Percentiles rank a stretch among this genome's conserved stretches.
phyloP scores from a whole-genome alignment of 2,329 filamentous ascomycete species.

The Aspergillus sp. region DNA sequence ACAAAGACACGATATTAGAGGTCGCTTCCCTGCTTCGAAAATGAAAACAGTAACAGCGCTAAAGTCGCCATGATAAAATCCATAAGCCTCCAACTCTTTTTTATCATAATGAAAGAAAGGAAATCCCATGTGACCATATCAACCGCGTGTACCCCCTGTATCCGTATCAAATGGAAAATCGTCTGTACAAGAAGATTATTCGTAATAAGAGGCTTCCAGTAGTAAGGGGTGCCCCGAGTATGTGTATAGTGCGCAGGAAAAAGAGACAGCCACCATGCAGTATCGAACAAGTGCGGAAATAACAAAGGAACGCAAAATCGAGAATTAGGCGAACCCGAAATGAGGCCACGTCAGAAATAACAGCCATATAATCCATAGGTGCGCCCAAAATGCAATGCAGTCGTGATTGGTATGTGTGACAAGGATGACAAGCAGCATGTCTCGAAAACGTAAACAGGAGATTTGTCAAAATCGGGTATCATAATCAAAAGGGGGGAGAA shows the following conservation, averaged over 20 bases:
- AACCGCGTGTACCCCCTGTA: slow-evolving; percentile 9
- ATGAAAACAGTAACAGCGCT: slow-evolving; percentile 13
- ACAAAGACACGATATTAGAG: slow-evolving; percentile 13
- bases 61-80: slow-evolving; percentile 13
- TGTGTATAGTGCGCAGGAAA: slow-evolving; percentile 19
- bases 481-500: slow-evolving; percentile 17
- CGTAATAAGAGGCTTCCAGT: slow-evolving; percentile 17
- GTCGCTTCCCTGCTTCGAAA: slow-evolving; percentile 1
- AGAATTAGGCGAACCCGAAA: slow-evolving; percentile 24
- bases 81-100: slow-evolving; percentile 14
- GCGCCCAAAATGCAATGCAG: slow-evolving; percentile 42
- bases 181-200: slow-evolving; percentile 37
- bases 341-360: slow-evolving; percentile 23
- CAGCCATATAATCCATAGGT: slow-evolving; percentile 29
- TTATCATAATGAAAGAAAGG: slow-evolving; percentile 11
- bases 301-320: slow-evolving; percentile 20
- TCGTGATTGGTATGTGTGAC: slow-evolving; percentile 39
- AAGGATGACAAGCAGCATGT: slow-evolving; percentile 22
- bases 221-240: slow-evolving; percentile 13
- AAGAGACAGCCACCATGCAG: slow-evolving; percentile 34
- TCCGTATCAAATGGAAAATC: slow-evolving; percentile 17
- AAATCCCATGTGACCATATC: slow-evolving; percentile 22
- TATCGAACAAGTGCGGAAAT: slow-evolving; percentile 9
- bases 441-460: slow-evolving; percentile 15
- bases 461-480: slow-evolving; percentile 22